A percentile compares a stretch with the other conserved stretches of the same genome.
Conservation (phyloP, 2,329 filamentous ascomycete genomes). For the Emergomyces africanus region DNA sequence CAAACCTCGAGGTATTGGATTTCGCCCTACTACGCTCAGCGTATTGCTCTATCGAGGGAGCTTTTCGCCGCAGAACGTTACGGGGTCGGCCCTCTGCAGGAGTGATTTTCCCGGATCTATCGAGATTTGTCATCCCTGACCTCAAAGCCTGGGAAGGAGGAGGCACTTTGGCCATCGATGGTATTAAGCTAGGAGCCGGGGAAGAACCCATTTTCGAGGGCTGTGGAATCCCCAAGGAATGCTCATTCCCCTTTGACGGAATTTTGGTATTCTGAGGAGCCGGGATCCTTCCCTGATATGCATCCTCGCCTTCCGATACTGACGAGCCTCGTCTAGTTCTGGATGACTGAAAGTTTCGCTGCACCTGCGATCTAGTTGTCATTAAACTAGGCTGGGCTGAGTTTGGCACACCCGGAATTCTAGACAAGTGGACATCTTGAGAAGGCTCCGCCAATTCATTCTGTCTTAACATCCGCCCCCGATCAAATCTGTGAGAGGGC, state of each 20-base stretch:
- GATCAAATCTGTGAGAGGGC: conserved; percentile 24
- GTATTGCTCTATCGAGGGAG: conserved; percentile 28
- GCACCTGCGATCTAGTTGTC: conserved; percentile 17
- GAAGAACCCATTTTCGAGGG: background rate
- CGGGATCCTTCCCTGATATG: background rate
- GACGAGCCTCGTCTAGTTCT: conserved; percentile 18
- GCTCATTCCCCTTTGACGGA: conserved; percentile 14
- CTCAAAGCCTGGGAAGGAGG: background rate
- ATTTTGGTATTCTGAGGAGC: conserved; percentile 10
- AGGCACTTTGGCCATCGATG: background rate
- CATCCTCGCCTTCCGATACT: conserved; percentile 18
- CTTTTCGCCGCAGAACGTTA: conserved; percentile 31
- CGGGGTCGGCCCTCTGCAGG: conserved; percentile 17
- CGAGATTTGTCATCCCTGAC: background rate
- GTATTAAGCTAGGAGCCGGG: background rate
- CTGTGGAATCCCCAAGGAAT: conserved; percentile 1
- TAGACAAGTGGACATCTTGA: conserved; percentile 16
- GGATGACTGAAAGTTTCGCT: conserved; percentile 14
- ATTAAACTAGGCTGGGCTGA: conserved; percentile 11
- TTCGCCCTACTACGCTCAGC: conserved; percentile 6
- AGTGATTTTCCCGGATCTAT: conserved; percentile 6
- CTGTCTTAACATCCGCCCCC: conserved; percentile 19
- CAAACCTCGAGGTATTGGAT: background rate
- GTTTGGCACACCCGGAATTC: conserved; percentile 13
- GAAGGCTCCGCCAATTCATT: conserved; percentile 15